phyloP scores from a whole-genome alignment of 148 eudicot species.

The Persicaria maculosa region DNA sequence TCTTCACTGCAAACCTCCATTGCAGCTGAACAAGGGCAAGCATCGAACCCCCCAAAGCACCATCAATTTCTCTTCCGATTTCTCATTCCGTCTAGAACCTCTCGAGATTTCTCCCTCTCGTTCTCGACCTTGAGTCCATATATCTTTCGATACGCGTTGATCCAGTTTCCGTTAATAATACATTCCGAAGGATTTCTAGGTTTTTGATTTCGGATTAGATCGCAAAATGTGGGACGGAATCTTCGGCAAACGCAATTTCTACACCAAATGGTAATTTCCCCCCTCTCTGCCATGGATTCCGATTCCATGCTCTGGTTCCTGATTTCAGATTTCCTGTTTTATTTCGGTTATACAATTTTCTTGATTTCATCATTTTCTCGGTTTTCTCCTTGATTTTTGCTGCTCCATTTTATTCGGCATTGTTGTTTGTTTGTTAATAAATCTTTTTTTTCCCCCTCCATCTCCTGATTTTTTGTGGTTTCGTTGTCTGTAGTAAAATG shows the following conservation, averaged over 20 bases:
- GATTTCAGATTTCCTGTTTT: neutral
- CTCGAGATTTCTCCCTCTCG: neutral
- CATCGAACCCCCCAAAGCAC: neutral
- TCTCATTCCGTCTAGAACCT: neutral
- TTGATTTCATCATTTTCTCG: no score
- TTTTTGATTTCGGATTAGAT: neutral
- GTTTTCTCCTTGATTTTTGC: no score
- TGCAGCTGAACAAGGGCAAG: conserved; percentile 12
- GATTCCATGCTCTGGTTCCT: neutral
- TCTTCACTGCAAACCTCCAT: conserved; percentile 5
- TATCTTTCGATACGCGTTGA: neutral
- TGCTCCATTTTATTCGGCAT: neutral
- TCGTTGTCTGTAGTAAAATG: conserved; percentile 45
- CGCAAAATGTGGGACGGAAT: conserved; percentile 36
- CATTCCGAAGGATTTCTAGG: neutral
- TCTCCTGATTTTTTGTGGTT: neutral
- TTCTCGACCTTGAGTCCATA: neutral
- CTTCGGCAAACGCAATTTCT: conserved; percentile 38
- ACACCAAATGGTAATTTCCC: conserved; percentile 37
- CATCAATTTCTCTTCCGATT: neutral
- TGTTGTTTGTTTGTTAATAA: neutral
- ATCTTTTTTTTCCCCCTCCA: neutral
- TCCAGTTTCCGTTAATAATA: neutral
- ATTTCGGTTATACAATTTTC: neutral
- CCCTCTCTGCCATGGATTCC: no score